Base-by-base conservation (phyloP, 2,329 filamentous ascomycete genomes). In the Tolypocladium tropicale region DNA sequence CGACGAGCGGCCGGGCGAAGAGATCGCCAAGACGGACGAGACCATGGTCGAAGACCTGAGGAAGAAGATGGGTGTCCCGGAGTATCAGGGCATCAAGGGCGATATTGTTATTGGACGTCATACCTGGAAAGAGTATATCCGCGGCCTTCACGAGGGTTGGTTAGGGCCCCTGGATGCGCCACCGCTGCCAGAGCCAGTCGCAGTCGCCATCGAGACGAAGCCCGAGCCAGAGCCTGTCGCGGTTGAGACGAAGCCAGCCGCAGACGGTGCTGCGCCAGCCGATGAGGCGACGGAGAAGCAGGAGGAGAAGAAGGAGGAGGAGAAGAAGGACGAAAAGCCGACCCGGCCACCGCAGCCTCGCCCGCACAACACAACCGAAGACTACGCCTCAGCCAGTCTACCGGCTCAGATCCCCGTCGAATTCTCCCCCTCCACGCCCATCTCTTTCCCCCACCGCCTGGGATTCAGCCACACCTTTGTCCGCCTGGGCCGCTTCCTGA, bases 111-210 rank as follows among this genome's bases (percentile, higher is more conserved):
- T 99, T 64, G 94, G 94, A 14, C 78, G 93, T 56, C 89, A 96
- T 68, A 86, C 93, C 11, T 99, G 94, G 94, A 99, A 96, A 74
- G 94, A 99, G 73, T 99, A 97, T 70, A 77, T 97, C 28, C 81
- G 92, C 57, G 94, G 94, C 50, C 68, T 97, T 62, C 94, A 99
- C 69, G 94, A 99, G 73, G 94, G 94, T 56, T 99, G 94, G 93
- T 75, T 99, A 28, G 93, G 94, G 0, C 91, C 94, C 9, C 75
- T 95, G 48, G 82, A 87, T 57, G 72, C 83, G 56, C 87, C 88
- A 2, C 65, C 68, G 32, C 68, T 74, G 55, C 56, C 59, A 18
- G 57, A 60, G 59, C 67, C 58, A 57, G 63, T 57, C 60, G 63
- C 57, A 60, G 66, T 54, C 10, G n/a, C n/a, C n/a, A n/a, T n/a